Evolutionary conservation across 1,284 basidiomycete genomes (phyloP).

Genomic region (Megacollybia platyphylla): DNA sequence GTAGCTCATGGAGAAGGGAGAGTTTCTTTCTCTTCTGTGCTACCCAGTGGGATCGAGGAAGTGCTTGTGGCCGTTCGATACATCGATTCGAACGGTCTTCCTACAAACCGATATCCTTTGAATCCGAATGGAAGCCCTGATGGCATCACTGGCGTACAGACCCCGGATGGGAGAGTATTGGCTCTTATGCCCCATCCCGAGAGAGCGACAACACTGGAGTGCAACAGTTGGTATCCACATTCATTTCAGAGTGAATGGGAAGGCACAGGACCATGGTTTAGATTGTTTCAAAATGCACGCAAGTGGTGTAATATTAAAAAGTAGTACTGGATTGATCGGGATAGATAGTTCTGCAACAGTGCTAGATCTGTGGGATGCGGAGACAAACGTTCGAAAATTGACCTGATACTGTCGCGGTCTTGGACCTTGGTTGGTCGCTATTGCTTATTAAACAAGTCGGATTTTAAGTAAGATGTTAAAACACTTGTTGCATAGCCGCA

Average conservation of each 20-base stretch:
- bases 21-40: slow-evolving; percentile 47
- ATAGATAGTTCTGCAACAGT: no score
- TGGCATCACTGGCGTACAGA: slow-evolving; percentile 85
- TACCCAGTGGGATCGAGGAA: slow-evolving; percentile 29
- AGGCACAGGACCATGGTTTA: slow-evolving; percentile 87
- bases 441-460: no score
- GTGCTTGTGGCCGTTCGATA: slow-evolving; percentile 66
- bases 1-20: slow-evolving; percentile 96
- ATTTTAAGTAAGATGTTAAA: no score
- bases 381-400: no score
- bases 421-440: no score
- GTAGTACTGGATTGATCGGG: background rate
- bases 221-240: slow-evolving; percentile 78
- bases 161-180: slow-evolving; percentile 76
- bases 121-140: slow-evolving; percentile 91
- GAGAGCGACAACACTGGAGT: slow-evolving; percentile 63
- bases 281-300: slow-evolving; percentile 88
- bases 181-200: slow-evolving; percentile 97
- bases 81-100: slow-evolving; percentile 53
- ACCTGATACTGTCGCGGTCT: no score
- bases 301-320: slow-evolving; percentile 27
- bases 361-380: no score
- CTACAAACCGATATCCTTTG: slow-evolving; percentile 75
- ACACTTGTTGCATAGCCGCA: no score
- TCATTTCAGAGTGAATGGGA: slow-evolving; percentile 44